A percentile compares a stretch with the other conserved stretches of the same genome.
Conservation (phyloP, 371 early-diverging fungal genomes). For the Mortierella sp. region DNA sequence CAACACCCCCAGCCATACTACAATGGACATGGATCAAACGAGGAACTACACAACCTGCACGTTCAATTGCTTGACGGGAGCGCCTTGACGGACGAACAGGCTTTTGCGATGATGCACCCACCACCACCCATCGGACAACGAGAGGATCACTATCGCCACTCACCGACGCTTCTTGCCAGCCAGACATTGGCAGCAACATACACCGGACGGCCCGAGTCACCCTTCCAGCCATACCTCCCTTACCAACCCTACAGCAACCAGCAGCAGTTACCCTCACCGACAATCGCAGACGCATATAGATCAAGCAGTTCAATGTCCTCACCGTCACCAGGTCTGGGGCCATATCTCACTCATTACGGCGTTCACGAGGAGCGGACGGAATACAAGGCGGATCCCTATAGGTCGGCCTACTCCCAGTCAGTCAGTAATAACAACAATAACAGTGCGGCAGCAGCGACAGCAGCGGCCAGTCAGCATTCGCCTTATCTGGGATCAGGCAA, state of each 20-base stretch:
- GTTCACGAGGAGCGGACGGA: constrained; percentile 31
- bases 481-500: constrained; percentile 32
- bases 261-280: constrained; percentile 39
- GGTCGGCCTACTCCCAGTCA: constrained; percentile 43
- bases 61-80: constrained; percentile 14
- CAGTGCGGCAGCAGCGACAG: background rate
- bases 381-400: constrained; percentile 44
- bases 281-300: constrained; percentile 27
- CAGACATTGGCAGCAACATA: constrained; percentile 47
- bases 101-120: constrained; percentile 25
- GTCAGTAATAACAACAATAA: constrained; percentile 7
- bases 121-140: constrained; percentile 29
- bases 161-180: constrained; percentile 44
- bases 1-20: constrained; percentile 15
- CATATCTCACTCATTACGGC: constrained; percentile 8
- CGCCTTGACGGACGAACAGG: constrained; percentile 23
- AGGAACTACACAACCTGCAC: constrained; percentile 31
- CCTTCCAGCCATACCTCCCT: constrained; percentile 31
- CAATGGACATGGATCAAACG: constrained; percentile 36
- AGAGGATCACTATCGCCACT: constrained; percentile 41
- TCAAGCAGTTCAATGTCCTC: constrained; percentile 22
- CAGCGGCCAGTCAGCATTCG: constrained; percentile 13
- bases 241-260: constrained; percentile 40
- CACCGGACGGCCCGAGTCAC: constrained; percentile 32
- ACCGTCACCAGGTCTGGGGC: constrained; percentile 41